Percentiles rank a stretch among this genome's conserved stretches.
phyloP scores from a whole-genome alignment of 164 flowering plant genomes.

The Annona cherimola region DNA sequence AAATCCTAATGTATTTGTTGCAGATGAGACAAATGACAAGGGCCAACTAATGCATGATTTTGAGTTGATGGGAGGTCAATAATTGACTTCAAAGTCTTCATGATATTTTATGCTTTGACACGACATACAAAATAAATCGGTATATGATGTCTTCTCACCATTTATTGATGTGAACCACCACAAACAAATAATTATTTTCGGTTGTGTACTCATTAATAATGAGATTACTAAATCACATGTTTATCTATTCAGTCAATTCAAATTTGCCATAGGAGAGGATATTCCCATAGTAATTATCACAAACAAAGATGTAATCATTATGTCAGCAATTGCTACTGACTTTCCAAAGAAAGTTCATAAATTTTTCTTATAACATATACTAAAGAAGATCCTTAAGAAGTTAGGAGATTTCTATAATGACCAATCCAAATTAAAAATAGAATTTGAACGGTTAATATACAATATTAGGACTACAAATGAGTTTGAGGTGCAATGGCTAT shows the following conservation, averaged over 20 bases:
- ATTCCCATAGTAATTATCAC: neutral
- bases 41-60: too few relatives aligned
- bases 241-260: neutral
- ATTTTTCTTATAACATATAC: neutral
- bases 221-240: neutral
- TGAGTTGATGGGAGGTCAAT: too few relatives aligned
- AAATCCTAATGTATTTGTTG: too few relatives aligned
- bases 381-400: neutral
- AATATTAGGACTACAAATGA: too few relatives aligned
- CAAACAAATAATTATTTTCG: neutral
- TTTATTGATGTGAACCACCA: constrained; percentile 3
- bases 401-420: too few relatives aligned
- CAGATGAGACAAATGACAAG: too few relatives aligned
- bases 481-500: too few relatives aligned
- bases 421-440: too few relatives aligned
- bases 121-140: neutral
- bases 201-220: neutral
- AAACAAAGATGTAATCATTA: neutral
- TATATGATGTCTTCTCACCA: neutral
- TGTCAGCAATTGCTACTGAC: neutral
- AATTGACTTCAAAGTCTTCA: neutral
- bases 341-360: neutral
- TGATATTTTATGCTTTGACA: neutral
- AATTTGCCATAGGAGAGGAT: neutral
- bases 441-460: too few relatives aligned